Evolutionary conservation across 352 stramenopile genomes (phyloP).

Genomic region (Albugo candida): DNA sequence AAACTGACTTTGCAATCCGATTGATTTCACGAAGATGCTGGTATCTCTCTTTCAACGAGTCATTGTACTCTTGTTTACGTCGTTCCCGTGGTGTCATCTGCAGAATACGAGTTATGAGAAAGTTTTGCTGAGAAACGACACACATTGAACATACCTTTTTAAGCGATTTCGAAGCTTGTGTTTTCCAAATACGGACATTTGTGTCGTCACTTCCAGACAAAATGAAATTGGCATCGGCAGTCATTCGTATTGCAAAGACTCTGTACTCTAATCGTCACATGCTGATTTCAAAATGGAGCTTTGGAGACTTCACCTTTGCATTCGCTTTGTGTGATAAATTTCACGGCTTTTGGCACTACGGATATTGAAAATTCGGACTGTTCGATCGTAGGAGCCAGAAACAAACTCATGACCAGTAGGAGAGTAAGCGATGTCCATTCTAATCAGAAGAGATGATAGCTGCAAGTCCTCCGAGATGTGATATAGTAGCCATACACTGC

Average conservation of each 20-base stretch:
- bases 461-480: background rate
- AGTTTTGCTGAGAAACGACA: background rate
- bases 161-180: constrained; percentile 85
- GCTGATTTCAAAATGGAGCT: background rate
- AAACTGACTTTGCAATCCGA: constrained; percentile 74
- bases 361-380: constrained; percentile 93
- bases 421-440: constrained; percentile 93
- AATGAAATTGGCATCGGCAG: constrained; percentile 86
- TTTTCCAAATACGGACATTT: constrained; percentile 99
- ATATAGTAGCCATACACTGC: constrained; percentile 68
- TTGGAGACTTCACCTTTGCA: constrained; percentile 74
- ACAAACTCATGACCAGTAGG: constrained; percentile 97
- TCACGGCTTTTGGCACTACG: constrained; percentile 69
- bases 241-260: constrained; percentile 78
- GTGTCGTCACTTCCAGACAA: constrained; percentile 97
- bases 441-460: constrained; percentile 8
- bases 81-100: constrained; percentile 56
- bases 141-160: constrained; percentile 55
- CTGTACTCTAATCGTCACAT: constrained; percentile 6
- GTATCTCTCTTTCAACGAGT: constrained; percentile 93
- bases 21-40: constrained; percentile 89
- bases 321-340: constrained; percentile 97
- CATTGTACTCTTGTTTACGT: constrained; percentile 90
- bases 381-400: constrained; percentile 95
- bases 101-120: background rate